These are phyloP conservation scores for Botrytis deweyae DNA, from an alignment of 2,329 filamentous ascomycete genomes.

Conservation along the genomic window DNA sequence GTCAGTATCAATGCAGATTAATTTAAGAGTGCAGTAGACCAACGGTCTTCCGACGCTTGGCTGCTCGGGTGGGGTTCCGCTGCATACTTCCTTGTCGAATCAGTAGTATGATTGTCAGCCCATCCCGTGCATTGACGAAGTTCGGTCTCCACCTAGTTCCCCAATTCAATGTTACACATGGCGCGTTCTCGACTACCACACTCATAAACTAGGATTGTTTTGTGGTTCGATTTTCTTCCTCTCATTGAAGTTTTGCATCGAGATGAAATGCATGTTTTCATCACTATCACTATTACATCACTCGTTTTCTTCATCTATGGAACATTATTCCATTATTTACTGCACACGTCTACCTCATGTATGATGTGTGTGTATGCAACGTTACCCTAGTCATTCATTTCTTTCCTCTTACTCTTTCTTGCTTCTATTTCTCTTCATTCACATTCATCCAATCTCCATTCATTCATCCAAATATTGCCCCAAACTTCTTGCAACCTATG, in stretches of 20 bases:
- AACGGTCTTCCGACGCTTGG: not conserved
- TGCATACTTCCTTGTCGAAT: not conserved
- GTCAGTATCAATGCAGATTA: not conserved
- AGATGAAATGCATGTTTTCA: not conserved
- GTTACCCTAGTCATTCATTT: not conserved
- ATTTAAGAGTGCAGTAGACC: conserved; percentile 3
- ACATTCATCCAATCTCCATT: not conserved
- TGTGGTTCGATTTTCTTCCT: not conserved
- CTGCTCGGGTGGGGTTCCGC: conserved; percentile 3
- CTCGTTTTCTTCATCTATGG: not conserved
- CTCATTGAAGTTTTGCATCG: not conserved
- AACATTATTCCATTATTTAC: not conserved
- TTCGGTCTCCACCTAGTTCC: not conserved
- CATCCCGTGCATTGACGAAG: not conserved
- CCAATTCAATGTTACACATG: conserved; percentile 15
- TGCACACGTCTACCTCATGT: not conserved
- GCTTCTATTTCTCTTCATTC: not conserved
- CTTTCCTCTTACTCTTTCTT: not conserved
- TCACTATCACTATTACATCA: not conserved
- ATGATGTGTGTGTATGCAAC: conserved; percentile 4
- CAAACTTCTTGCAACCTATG: not conserved
- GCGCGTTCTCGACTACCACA: not conserved
- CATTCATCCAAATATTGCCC: not conserved
- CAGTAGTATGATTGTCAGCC: conserved; percentile 1
- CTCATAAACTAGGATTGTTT: too few relatives aligned